These are phyloP conservation scores for Naematelia aurantialba DNA, from an alignment of 768 basidiomycete genomes.

Conservation along the genomic window DNA sequence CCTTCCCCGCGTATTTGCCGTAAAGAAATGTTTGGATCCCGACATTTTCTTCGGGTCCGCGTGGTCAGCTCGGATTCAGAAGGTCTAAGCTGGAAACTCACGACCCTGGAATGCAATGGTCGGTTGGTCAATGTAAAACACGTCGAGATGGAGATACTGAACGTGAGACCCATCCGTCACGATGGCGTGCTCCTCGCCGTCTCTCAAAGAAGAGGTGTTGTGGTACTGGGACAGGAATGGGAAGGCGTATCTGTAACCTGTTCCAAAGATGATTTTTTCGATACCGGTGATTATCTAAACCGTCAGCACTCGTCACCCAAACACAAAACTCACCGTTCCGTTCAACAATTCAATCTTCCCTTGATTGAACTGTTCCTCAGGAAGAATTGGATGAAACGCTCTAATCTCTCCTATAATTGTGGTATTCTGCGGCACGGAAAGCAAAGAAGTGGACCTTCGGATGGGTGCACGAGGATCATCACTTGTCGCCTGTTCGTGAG, in stretches of 20 bases:
- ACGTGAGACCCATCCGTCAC: constrained; percentile 19
- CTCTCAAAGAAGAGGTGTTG: neutral
- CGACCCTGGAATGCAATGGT: constrained; percentile 25
- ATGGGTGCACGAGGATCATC: constrained; percentile 19
- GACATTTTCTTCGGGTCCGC: constrained; percentile 10
- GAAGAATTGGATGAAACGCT: constrained; percentile 1
- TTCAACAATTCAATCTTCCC: constrained; percentile 5
- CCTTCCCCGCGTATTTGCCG: constrained; percentile 16
- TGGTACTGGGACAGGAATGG: constrained; percentile 11
- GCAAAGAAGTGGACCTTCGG: constrained; percentile 5
- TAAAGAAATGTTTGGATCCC: constrained; percentile 20
- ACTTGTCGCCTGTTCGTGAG: constrained; percentile 7
- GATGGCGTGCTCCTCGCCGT: constrained; percentile 14
- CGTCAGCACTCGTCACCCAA: neutral
- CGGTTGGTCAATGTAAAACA: constrained; percentile 23
- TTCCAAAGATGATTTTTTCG: constrained; percentile 6
- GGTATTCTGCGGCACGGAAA: constrained; percentile 7
- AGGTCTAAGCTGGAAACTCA: constrained; percentile 5
- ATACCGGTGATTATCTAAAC: constrained; percentile 8
- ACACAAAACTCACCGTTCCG: constrained; percentile 14
- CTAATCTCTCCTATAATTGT: constrained; percentile 4
- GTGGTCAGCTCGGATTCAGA: neutral
- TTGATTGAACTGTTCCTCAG: neutral
- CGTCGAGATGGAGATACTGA: constrained; percentile 16
- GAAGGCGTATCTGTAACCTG: constrained; percentile 11